A percentile compares a stretch with the other conserved stretches of the same genome.
These are phyloP conservation scores for Coniochaeta pulveracea DNA, from an alignment of 2,329 filamentous ascomycete genomes.

Conservation along the genomic window DNA sequence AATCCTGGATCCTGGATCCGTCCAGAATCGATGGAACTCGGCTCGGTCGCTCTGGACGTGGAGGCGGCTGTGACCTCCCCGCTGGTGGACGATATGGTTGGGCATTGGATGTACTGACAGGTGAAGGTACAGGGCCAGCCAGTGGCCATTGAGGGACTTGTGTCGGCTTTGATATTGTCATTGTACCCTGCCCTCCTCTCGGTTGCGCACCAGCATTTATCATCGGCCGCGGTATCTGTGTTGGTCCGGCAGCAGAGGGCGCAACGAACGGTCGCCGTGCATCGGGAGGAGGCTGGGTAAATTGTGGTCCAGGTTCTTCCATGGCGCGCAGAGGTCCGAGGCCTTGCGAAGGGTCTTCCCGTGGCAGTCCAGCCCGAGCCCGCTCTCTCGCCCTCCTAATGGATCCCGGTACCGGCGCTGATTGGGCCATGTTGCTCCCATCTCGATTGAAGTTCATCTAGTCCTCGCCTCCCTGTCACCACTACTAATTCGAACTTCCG, in stretches of 20 bases:
- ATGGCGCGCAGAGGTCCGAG: conserved; percentile 4
- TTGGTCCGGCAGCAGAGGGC: conserved; percentile 11
- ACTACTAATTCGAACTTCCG: too few species aligned
- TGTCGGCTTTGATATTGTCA: conserved; percentile 41
- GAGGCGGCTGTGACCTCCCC: conserved; percentile 39
- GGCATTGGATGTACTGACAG: conserved; percentile 18
- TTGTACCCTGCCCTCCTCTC: conserved; percentile 25
- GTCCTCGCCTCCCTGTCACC: conserved; percentile 14
- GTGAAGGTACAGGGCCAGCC: conserved; percentile 24
- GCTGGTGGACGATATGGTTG: conserved; percentile 38
- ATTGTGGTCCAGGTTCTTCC: conserved; percentile 14
- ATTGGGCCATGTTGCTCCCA: conserved; percentile 40
- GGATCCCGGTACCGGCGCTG: conserved; percentile 31
- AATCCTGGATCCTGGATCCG: conserved; percentile 41
- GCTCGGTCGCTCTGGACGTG: conserved; percentile 48
- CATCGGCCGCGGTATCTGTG: conserved; percentile 19
- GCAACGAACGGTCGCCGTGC: conserved; percentile 16
- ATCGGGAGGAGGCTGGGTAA: conserved; percentile 16
- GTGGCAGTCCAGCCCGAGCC: conserved; percentile 28
- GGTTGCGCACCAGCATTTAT: conserved; percentile 21
- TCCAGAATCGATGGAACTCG: conserved; percentile 48
- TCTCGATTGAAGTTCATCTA: conserved; percentile 46
- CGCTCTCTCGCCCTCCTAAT: conserved; percentile 43
- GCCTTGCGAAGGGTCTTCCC: conserved; percentile 14
- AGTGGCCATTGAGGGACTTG: conserved; percentile 45